Evolutionary conservation across 352 stramenopile genomes (phyloP).

Genomic region (Phytophthora sojae): DNA sequence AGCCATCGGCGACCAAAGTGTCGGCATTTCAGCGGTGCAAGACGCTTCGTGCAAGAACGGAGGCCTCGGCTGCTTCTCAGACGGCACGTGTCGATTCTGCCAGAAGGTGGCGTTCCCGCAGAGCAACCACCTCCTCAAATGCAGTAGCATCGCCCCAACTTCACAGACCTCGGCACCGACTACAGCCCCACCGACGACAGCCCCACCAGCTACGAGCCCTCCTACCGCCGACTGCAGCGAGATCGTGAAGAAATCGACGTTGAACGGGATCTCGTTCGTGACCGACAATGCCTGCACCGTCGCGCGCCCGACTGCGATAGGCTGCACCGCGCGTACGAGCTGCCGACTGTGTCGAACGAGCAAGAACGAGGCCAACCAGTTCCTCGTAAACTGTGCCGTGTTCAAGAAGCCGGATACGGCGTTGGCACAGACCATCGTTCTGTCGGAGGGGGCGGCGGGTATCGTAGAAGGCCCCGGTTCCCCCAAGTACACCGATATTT

Average conservation of each 20-base stretch:
- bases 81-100: constrained; percentile 43
- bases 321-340: constrained; percentile 43
- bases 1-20: constrained; percentile 25
- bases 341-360: constrained; percentile 56
- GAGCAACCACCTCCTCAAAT: constrained; percentile 29
- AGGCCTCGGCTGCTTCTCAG: constrained; percentile 40
- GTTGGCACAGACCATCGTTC: constrained; percentile 1
- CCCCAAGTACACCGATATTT: constrained; percentile 9
- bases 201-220: constrained; percentile 1
- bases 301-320: constrained; percentile 14
- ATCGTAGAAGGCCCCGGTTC: neutral
- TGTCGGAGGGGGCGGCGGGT: neutral
- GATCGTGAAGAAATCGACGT: constrained; percentile 24
- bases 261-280: constrained; percentile 47
- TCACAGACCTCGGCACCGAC: neutral
- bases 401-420: constrained; percentile 3
- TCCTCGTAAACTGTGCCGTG: constrained; percentile 29
- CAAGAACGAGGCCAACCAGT: constrained; percentile 65
- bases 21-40: constrained; percentile 39
- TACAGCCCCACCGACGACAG: constrained; percentile 14
- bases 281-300: constrained; percentile 39
- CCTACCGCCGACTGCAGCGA: constrained; percentile 17
- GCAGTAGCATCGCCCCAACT: constrained; percentile 2
- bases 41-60: constrained; percentile 32
- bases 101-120: constrained; percentile 28